Base-by-base conservation (phyloP, 2,329 filamentous ascomycete genomes). In the Talaromyces amestolkiae region DNA sequence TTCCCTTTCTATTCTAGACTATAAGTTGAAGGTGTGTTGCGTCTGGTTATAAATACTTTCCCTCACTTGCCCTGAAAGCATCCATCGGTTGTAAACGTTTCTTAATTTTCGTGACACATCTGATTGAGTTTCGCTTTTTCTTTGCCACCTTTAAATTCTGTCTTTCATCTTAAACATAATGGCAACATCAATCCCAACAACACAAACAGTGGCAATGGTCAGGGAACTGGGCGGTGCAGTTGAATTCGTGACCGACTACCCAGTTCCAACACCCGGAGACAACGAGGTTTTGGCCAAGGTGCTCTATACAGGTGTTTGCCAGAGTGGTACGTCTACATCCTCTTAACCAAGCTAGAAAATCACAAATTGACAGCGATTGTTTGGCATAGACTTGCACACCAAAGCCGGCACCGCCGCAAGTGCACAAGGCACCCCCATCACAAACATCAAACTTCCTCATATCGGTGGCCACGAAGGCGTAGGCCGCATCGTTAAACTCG, bases 391-490 rank as follows among this genome's bases (percentile, higher is more conserved):
- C 63, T 75, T 80, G 9, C 77, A 80, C 61, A 80, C 78, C 6
- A 79, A 78, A 68, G 68, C 72, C 11, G 78, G 78, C 35, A 77
- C 76, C 13, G 78, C 77, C 17, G 72, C 77, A 17, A 74, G 77
- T 6, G 65, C 77, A 1, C 73, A 80, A 71, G 71, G 79, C 62
- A 73, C 72, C 4, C 79, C 78, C 10, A 81, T 82, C 39, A 80
- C 77, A 1, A 73, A 78, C 15, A 78, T 81, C 67, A 82, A 82
- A 64, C 70, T 81, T 0, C 80, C 80, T 0, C 79, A 82, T 62
- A 72, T 82, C n/a, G 79, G 79, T 17, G 79, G 80, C 6, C 80
- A 82, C 68, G 79, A 82, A 73, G 80, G 80, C 1, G 75, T 82
- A 17, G 80, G 79, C 1, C 76, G 76, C 0, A 77, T 82, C 49